A percentile compares a stretch with the other conserved stretches of the same genome.
phyloP scores from a whole-genome alignment of 1,284 basidiomycete genomes.

The Apiotrichum veenhuisii region DNA sequence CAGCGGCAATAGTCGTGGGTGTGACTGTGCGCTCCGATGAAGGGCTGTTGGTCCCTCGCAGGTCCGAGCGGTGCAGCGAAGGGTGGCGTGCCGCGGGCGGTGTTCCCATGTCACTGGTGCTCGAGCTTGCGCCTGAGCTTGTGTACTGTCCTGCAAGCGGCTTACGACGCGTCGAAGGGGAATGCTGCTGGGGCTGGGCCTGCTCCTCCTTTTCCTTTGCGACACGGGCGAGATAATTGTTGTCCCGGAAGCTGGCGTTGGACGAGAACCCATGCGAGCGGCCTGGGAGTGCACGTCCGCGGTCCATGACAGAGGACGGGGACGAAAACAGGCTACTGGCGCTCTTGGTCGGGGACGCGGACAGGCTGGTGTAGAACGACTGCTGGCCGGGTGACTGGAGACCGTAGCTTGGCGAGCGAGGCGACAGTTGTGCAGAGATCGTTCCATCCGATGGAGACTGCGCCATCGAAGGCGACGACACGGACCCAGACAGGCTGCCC shows the following conservation, averaged over 20 bases:
- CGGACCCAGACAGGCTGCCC: not conserved
- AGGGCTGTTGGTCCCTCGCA: not conserved
- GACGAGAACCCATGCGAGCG: conserved; percentile 44
- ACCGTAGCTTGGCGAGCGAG: too few relatives aligned
- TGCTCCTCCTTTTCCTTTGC: conserved; percentile 23
- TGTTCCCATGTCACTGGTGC: not conserved
- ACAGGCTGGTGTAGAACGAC: not conserved
- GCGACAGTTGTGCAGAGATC: not conserved
- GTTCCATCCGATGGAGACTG: conserved; percentile 4
- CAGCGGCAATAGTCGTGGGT: not conserved
- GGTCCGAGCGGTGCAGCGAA: not conserved
- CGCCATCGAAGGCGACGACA: conserved; percentile 1
- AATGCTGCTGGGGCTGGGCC: not conserved
- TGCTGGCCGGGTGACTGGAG: conserved; percentile 4
- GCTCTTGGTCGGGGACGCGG: conserved; percentile 5
- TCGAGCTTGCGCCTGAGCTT: too few relatives aligned
- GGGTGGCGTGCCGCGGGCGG: not conserved
- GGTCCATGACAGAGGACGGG: conserved; percentile 1
- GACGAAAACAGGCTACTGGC: not conserved
- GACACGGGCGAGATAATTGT: conserved; percentile 34
- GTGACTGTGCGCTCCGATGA: conserved; percentile 4
- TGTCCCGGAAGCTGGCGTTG: conserved; percentile 33
- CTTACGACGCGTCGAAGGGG: not conserved
- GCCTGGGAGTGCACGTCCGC: not conserved
- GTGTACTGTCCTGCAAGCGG: not conserved